Evolutionary conservation across 441 rosid genomes (phyloP), one percentile per base, ranked within the genome.

Genomic region (Capsella rubella): DNA sequence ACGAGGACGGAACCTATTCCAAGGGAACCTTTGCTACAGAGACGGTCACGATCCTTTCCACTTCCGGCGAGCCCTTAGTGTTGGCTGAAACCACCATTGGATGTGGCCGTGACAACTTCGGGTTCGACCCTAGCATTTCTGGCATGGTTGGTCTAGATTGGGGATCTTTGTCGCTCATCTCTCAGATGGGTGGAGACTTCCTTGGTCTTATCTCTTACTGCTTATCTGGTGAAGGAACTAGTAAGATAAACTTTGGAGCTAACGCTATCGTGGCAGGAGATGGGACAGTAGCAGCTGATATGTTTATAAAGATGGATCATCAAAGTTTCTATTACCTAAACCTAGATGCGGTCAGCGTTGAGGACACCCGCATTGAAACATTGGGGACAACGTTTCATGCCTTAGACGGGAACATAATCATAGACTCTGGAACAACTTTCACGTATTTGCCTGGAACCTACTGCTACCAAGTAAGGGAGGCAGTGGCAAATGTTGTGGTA

Each of bases 201-300:
- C 3, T 4, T 8, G 65, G 67, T 18, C 3, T 56, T 16, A 12
- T 74, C 67, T 74, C 78, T 28, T 66, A 74, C 31, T 74, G 72
- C 2, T 49, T 66, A 3, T 31, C 65, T 14, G 27, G 53, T 49
- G 3, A 18, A 2, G 67, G 72, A 50, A 55, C 54, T 2, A 66
- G 78, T 31, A 58, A 67, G 67, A 40, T 74, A 18, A 67, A 39
- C 7, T 74, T 67, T 54, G 77, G 77, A 35, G 12, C 21, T 1
- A 64, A 73, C 14, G 77, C 66, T 37, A 21, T 65, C 3, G 78
- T 74, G 8, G 13, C 56, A 4, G 69, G 78, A 51, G 49, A 58
- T 1, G 73, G 68, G 7, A 60, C 62, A n/a, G 62, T 74, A 7
- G 1, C 78, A 50, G 32, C 73, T 0, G 5, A 29, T 50, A 74